Conservation (phyloP, 1,284 basidiomycete species). For the Grifola frondosa region DNA sequence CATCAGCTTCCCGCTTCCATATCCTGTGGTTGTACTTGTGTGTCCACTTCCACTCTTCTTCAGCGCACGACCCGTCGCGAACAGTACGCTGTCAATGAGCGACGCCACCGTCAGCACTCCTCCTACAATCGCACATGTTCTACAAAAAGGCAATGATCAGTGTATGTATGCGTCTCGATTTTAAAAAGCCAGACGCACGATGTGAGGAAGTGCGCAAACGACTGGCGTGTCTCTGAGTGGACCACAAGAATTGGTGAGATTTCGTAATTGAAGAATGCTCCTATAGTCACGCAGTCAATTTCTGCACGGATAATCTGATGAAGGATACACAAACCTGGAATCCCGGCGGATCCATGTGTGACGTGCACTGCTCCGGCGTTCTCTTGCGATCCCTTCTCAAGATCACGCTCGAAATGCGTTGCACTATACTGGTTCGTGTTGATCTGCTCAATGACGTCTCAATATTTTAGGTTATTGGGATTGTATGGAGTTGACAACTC, state of each 20-base stretch:
- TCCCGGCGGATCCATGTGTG: conserved; percentile 78
- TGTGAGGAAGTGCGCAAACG: conserved; percentile 96
- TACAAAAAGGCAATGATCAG: conserved; percentile 38
- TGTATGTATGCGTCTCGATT: too few relatives aligned
- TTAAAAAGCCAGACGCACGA: conserved; percentile 66
- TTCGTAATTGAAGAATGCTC: conserved; percentile 95
- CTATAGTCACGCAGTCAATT: conserved; percentile 30
- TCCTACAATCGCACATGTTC: conserved; percentile 96
- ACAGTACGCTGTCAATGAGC: conserved; percentile 87
- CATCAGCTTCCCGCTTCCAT: conserved; percentile 47
- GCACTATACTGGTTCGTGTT: conserved; percentile 92
- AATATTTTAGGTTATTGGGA: background rate
- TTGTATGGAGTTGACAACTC: conserved; percentile 24
- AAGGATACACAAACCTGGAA: conserved; percentile 55
- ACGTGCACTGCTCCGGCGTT: conserved; percentile 70
- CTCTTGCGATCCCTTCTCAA: conserved; percentile 58
- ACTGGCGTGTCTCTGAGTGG: conserved; percentile 88
- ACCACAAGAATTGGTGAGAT: conserved; percentile 96
- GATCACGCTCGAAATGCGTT: conserved; percentile 94
- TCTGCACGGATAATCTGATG: background rate
- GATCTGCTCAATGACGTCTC: conserved; percentile 43
- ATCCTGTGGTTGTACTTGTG: conserved; percentile 34
- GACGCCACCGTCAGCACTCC: conserved; percentile 95
- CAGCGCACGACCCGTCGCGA: conserved; percentile 67
- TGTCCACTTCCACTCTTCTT: conserved; percentile 55